Evolutionary conservation across 2,329 filamentous ascomycete genomes (phyloP), one percentile per base, ranked within the genome.

Genomic region (Fusarium sp.): DNA sequence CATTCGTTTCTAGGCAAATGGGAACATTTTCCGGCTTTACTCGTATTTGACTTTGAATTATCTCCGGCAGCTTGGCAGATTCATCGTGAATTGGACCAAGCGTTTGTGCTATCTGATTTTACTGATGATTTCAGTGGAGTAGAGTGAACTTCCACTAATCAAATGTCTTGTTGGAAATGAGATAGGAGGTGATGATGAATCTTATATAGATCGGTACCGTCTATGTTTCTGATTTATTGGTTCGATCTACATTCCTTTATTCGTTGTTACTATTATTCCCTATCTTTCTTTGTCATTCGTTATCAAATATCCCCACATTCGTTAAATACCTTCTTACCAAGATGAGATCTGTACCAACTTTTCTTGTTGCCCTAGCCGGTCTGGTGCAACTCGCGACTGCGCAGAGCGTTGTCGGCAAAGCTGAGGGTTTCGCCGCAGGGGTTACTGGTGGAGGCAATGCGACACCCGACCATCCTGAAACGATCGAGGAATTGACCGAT

Each of bases 391-490:
- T 48, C 18, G n/a, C n/a, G 16, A 20, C 27, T 25, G 20, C 41
- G 8, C 41, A 43, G 16, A 43, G 27, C 23, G 49, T 51, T n/a
- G 23, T 40, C 10, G 49, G 49, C 4, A 40, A 37, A 18, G 49
- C 49, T 4, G 49, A 51, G 6, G 49, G 49, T 14, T 51, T 51
- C n/a, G 49, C 49, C 28, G n/a, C 32, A 3, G 49, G 49, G 3
- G 49, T 51, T 16, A 51, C 49, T 28, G 49, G 49, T 7, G 49
- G 49, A 14, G 49, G 49, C 55, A 81, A 73, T 63, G 87, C 85
- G 4, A 41, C 32, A 2, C 77, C 86, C n/a, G 86, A 85, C 12
- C 85, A 87, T 68, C 88, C 87, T 9, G 79, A 75, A 16, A 85
- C 82, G 46, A 88, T 77, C 43, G 82, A 79, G 28, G 81, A 91